Evolutionary conservation across 208 protist species (phyloP).

Genomic region (Phytomonas sp.): DNA sequence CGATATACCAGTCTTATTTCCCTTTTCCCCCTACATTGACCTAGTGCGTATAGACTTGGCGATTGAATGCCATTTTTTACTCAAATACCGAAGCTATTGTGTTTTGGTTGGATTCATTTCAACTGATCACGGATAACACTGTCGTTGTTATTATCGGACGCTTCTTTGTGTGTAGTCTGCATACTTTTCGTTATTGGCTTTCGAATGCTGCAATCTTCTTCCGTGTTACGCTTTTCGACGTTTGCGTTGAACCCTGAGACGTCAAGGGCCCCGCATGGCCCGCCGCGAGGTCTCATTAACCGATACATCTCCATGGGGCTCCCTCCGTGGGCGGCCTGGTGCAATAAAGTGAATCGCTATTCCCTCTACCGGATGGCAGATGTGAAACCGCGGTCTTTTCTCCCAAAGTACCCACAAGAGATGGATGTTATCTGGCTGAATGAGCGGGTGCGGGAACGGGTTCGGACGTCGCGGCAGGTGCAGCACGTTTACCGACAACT

Average conservation of each 20-base stretch:
- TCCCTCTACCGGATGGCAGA: conserved; percentile 83
- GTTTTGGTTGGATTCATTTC: not conserved
- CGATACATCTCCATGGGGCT: conserved; percentile 86
- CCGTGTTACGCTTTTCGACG: conserved; percentile 47
- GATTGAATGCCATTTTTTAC: not conserved
- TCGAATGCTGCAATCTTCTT: conserved; percentile 29
- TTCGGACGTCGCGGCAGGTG: conserved; percentile 80
- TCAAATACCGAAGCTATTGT: not conserved
- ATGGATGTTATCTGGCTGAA: conserved; percentile 91
- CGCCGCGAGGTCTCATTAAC: conserved; percentile 81
- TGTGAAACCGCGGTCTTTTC: conserved; percentile 56
- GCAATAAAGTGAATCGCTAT: conserved; percentile 76
- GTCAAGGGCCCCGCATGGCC: conserved; percentile 66
- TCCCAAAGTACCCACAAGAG: conserved; percentile 73
- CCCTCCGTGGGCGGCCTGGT: conserved; percentile 88
- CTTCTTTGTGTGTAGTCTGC: not conserved
- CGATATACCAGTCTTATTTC: not conserved
- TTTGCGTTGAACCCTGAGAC: conserved; percentile 84
- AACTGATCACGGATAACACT: not conserved
- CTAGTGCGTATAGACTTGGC: not conserved
- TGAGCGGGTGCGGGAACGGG: conserved; percentile 80
- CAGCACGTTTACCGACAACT: conserved; percentile 87
- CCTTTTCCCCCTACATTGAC: not conserved
- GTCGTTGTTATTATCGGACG: not conserved
- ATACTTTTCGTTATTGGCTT: not conserved